These are phyloP conservation scores for Phytopythium cucurbitacearum DNA, from an alignment of 352 stramenopile genomes.

Conservation along the genomic window DNA sequence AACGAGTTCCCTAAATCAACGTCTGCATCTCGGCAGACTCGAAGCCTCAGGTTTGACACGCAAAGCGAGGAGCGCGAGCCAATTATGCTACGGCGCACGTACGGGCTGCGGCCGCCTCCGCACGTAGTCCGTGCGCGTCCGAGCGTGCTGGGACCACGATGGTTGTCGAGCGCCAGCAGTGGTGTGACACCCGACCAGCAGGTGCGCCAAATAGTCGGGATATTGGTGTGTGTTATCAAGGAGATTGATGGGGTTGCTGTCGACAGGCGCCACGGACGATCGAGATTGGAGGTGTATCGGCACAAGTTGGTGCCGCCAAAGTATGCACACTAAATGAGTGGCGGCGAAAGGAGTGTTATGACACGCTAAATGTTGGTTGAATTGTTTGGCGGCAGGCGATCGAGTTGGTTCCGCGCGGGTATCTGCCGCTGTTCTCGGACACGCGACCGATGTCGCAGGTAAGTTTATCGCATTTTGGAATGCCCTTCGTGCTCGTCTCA, in stretches of 20 bases:
- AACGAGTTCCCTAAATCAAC: not conserved
- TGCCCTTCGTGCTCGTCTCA: not conserved
- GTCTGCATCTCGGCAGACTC: not conserved
- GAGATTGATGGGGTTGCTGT: not conserved
- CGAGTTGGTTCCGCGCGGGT: conserved; percentile 56
- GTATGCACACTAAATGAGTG: conserved; percentile 8
- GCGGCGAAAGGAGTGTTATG: not conserved
- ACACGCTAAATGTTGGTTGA: not conserved
- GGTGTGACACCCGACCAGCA: not conserved
- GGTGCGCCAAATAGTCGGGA: not conserved
- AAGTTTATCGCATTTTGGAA: not conserved
- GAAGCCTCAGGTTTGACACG: not conserved
- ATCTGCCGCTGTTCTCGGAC: conserved; percentile 30
- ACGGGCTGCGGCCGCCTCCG: not conserved
- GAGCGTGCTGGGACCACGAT: not conserved
- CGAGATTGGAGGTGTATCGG: conserved; percentile 56
- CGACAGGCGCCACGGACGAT: conserved; percentile 21
- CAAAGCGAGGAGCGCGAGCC: not conserved
- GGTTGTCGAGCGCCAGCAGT: not conserved
- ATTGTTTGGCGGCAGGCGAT: conserved; percentile 16
- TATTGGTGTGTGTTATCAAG: not conserved
- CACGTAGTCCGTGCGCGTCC: not conserved
- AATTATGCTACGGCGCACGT: conserved; percentile 1
- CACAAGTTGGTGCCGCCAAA: conserved; percentile 21
- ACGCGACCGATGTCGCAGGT: conserved; percentile 42